Conservation (phyloP, 768 basidiomycete genomes). For the Tylopilus felleus region DNA sequence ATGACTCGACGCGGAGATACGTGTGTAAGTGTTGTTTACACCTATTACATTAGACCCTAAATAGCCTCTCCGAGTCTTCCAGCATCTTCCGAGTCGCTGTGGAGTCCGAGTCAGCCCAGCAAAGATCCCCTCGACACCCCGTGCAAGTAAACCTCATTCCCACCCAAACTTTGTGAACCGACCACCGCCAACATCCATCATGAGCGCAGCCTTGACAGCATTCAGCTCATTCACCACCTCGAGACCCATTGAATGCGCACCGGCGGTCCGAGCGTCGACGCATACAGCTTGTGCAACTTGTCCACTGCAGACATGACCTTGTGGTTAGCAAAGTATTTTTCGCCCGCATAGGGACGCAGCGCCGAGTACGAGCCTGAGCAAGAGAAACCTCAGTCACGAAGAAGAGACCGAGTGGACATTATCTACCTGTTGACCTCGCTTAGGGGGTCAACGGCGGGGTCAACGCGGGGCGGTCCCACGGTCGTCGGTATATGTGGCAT, state of each 20-base stretch:
- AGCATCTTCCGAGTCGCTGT: too few species aligned
- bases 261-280: constrained; percentile 58
- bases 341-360: constrained; percentile 71
- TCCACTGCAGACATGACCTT: constrained; percentile 80
- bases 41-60: constrained; percentile 5
- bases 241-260: constrained; percentile 84
- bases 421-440: constrained; percentile 79
- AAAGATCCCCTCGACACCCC: constrained; percentile 44
- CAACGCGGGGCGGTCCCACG: too few species aligned
- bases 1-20: too few species aligned
- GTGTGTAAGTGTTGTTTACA: constrained; percentile 27
- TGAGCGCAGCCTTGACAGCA: constrained; percentile 75
- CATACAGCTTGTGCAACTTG: constrained; percentile 87
- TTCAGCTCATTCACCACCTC: constrained; percentile 91
- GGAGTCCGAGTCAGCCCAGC: too few species aligned
- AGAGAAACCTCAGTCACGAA: neutral
- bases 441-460: too few species aligned
- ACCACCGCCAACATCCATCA: constrained; percentile 70
- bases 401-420: neutral
- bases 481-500: too few species aligned
- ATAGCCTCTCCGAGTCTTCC: too few species aligned
- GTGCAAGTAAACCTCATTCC: constrained; percentile 34
- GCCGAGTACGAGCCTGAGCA: constrained; percentile 67
- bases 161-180: constrained; percentile 29
- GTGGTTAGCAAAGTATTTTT: constrained; percentile 86